These are phyloP conservation scores for Backusella parvicylindrica DNA, from an alignment of 192 early-diverging fungal species.

Conservation along the genomic window DNA sequence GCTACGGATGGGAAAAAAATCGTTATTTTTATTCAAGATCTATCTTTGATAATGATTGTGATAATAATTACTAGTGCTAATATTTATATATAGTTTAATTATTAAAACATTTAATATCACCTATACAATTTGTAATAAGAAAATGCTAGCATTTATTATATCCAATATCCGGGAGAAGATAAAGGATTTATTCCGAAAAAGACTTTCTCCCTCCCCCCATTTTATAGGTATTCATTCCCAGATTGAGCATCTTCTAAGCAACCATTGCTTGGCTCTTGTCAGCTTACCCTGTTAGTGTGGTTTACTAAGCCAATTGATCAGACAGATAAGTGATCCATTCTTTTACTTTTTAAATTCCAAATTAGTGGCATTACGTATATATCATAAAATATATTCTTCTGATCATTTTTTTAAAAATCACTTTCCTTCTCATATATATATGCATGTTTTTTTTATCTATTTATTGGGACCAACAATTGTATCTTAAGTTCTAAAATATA, in stretches of 20 bases:
- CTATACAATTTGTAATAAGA: not conserved
- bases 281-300: not conserved
- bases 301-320: not conserved
- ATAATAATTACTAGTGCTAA: no score
- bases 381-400: not conserved
- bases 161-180: not conserved
- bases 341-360: not conserved
- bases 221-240: not conserved
- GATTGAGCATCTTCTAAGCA: not conserved
- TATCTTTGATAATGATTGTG: not conserved
- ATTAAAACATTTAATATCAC: not conserved
- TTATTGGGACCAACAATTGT: not conserved
- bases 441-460: not conserved
- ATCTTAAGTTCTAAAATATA: not conserved
- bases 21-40: not conserved
- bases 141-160: not conserved
- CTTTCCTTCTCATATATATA: not conserved
- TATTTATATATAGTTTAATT: not conserved
- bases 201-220: not conserved
- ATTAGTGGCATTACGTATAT: not conserved
- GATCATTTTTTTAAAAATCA: not conserved
- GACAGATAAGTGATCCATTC: not conserved
- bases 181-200: not conserved
- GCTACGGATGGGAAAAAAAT: not conserved
- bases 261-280: not conserved